Evolutionary conservation across 257 asterid species (phyloP), one percentile per base, ranked within the genome.

Genomic region (Solanum paucissectum): DNA sequence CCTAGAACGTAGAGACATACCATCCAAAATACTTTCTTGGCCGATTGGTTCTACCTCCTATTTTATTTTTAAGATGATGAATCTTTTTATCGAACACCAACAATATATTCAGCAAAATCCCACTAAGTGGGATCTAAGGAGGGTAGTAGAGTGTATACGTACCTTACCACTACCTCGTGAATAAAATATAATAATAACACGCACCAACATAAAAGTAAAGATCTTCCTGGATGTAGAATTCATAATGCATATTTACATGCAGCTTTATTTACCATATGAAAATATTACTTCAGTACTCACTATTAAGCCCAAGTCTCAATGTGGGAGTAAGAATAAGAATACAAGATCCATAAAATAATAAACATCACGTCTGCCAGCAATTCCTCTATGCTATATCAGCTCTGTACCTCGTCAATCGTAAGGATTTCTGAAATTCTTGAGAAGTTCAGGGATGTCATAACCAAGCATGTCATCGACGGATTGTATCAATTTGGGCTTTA

Each of bases 391-490:
- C 11, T 46, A 16, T 29, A 29, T 46, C 85, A 46, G 68, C 85
- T 29, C 42, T 9, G 85, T 42, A 7, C 68, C 85, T 81, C 29
- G 5, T 81, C 90, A 97, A 49, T 95, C 99, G 37, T 95, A 95
- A 11, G 99, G 99, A 90, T 95, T 97, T 87, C 98, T 92, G 81
- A 97, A 96, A 75, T 93, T 96, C 93, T 97, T 95, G 88, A 96
- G 91, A 42, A 97, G 99, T 2, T 94, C 94, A 4, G 99, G 99
- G 84, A 97, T 96, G 89, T 97, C 99, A 13, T 97, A 94, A 25
- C 98, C 98, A 49, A 97, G 98, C 99, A 97, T 97, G 90, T 97
- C 98, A 58, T 97, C 99, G 8, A 95, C 97, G 1, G 92, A 37
- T 86, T 97, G 98, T 66, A 97, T 91, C 99, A 95, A 92, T 88